Evolutionary conservation across 352 stramenopile species (phyloP).

Genomic region (Phytophthora agathidicida): DNA sequence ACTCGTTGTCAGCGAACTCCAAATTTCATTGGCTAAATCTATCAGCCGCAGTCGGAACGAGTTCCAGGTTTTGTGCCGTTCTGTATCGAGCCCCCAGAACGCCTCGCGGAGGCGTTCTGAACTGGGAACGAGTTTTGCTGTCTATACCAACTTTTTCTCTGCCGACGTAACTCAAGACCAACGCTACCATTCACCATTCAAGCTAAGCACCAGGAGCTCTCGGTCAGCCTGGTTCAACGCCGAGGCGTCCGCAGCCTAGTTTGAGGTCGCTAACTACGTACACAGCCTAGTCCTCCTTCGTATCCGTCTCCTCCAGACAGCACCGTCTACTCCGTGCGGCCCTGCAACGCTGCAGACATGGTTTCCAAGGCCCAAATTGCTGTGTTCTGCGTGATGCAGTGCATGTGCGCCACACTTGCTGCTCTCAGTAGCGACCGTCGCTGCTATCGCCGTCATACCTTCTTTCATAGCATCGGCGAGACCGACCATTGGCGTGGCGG

Average conservation of each 20-base stretch:
- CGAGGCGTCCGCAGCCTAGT: too few species aligned
- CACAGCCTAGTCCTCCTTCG: too few species aligned
- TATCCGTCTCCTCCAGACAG: too few species aligned
- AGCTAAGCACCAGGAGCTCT: neutral
- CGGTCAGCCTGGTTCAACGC: neutral
- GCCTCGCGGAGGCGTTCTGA: neutral
- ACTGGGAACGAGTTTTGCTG: neutral
- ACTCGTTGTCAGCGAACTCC: neutral
- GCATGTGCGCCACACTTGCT: neutral
- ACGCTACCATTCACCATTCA: neutral
- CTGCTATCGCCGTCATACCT: neutral
- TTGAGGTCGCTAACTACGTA: too few species aligned
- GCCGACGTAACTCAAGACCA: neutral
- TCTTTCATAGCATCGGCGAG: slow-evolving; percentile 4
- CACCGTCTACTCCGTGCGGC: too few species aligned
- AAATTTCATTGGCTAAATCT: neutral
- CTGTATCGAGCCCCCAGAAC: neutral
- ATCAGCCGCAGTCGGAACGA: neutral
- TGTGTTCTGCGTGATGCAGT: neutral
- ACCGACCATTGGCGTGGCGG: neutral
- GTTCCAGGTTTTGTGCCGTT: neutral
- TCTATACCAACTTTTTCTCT: neutral
- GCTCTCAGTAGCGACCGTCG: neutral
- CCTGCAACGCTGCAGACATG: neutral
- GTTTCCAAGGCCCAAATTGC: neutral